These are phyloP conservation scores for Chaetomium globosum DNA, from an alignment of 2,329 filamentous ascomycete genomes.

Conservation along the genomic window DNA sequence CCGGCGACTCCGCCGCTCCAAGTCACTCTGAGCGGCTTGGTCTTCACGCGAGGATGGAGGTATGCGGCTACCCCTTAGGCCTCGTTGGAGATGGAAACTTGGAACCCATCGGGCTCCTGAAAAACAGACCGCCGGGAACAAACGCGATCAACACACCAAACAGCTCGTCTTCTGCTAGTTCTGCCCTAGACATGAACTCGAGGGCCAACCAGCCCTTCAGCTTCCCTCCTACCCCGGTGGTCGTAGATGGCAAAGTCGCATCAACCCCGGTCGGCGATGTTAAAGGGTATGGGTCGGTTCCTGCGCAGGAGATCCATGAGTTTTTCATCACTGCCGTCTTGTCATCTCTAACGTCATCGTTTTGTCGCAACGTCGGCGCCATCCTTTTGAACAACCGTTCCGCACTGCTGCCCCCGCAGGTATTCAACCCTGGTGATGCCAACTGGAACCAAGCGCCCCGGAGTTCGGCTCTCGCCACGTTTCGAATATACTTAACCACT, in stretches of 20 bases:
- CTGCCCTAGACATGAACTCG: conserved; percentile 45
- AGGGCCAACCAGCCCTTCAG: conserved; percentile 40
- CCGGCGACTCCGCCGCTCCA: conserved; percentile 45
- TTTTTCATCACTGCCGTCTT: conserved; percentile 58
- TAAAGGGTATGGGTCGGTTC: conserved; percentile 43
- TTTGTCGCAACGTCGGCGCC: conserved; percentile 53
- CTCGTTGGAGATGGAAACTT: conserved; percentile 55
- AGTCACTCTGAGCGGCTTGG: conserved; percentile 33
- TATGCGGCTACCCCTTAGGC: conserved; percentile 49
- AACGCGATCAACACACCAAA: conserved; percentile 51
- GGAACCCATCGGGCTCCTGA: conserved; percentile 54
- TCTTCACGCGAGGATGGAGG: conserved; percentile 49
- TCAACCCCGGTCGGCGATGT: conserved; percentile 39
- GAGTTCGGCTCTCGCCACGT: conserved; percentile 51
- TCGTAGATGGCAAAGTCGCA: conserved; percentile 41
- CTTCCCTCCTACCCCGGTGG: conserved; percentile 38
- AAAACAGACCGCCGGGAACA: conserved; percentile 46
- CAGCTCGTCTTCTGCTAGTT: conserved; percentile 50
- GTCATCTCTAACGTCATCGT: conserved; percentile 53
- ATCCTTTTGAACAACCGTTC: conserved; percentile 58
- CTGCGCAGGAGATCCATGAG: conserved; percentile 54
- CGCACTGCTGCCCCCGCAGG: conserved; percentile 49
- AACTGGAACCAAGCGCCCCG: conserved; percentile 35
- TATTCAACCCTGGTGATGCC: conserved; percentile 39
- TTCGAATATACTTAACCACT: conserved; percentile 59